These are phyloP conservation scores for Talaromyces sp. DNA, from an alignment of 2,329 filamentous ascomycete species.

Conservation along the genomic window DNA sequence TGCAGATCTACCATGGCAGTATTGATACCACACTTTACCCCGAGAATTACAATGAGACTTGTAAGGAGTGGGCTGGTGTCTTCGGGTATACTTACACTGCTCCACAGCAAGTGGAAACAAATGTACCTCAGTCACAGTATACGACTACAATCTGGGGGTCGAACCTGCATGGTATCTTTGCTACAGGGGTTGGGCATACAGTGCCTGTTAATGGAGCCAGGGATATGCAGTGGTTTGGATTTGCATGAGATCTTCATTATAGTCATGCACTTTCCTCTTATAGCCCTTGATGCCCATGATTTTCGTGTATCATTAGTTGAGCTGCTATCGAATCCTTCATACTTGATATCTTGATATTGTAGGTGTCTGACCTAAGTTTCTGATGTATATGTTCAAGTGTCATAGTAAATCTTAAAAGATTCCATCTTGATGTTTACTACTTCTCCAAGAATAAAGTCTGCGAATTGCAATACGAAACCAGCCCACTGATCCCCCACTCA, in stretches of 20 bases:
- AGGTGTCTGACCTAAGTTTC: too few relatives aligned
- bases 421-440: neutral
- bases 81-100: conserved; percentile 36
- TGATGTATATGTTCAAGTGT: too few relatives aligned
- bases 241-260: conserved; percentile 15
- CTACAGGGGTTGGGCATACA: conserved; percentile 23
- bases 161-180: conserved; percentile 25
- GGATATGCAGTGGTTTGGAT: conserved; percentile 28
- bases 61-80: conserved; percentile 55
- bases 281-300: too few relatives aligned
- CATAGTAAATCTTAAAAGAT: too few relatives aligned
- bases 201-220: conserved; percentile 22
- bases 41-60: conserved; percentile 56
- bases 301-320: too few relatives aligned
- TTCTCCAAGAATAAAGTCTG: conserved; percentile 4
- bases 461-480: conserved; percentile 21
- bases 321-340: too few relatives aligned
- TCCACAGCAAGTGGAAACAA: conserved; percentile 18
- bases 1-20: conserved; percentile 59
- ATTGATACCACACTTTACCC: conserved; percentile 50
- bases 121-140: conserved; percentile 22
- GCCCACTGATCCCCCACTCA: conserved; percentile 25
- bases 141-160: conserved; percentile 24
- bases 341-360: too few relatives aligned
- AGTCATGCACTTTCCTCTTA: too few relatives aligned